Conservation (phyloP, 495 filamentous ascomycete genomes). For the Penicillium roqueforti region DNA sequence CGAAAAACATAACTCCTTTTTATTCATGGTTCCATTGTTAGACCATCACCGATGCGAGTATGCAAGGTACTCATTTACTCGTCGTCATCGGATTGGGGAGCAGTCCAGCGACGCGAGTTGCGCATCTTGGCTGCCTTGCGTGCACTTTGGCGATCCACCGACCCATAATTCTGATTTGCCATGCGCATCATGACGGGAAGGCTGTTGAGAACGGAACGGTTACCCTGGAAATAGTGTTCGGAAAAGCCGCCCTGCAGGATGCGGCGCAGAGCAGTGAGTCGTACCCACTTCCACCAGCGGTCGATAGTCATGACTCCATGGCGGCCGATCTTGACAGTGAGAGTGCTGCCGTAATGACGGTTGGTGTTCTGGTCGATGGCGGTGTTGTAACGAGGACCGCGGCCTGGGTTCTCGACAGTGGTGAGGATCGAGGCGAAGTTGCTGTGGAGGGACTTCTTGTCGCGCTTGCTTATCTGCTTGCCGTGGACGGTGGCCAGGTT, state of each 20-base stretch:
- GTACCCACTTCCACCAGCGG: constrained; percentile 83
- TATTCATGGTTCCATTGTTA: background rate
- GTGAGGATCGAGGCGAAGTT: constrained; percentile 81
- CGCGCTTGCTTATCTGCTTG: constrained; percentile 71
- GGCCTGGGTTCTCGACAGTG: constrained; percentile 72
- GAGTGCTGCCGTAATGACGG: constrained; percentile 68
- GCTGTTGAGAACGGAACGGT: constrained; percentile 72
- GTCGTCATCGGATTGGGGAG: constrained; percentile 25
- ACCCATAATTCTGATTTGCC: constrained; percentile 6
- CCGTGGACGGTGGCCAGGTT: constrained; percentile 56
- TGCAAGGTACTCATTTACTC: background rate
- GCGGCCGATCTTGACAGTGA: constrained; percentile 70
- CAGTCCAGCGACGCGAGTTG: constrained; percentile 37
- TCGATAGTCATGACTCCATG: constrained; percentile 75
- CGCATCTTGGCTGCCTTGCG: constrained; percentile 35
- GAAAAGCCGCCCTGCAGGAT: constrained; percentile 76
- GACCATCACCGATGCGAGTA: background rate
- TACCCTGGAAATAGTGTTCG: constrained; percentile 78
- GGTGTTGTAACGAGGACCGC: constrained; percentile 66
- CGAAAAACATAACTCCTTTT: background rate
- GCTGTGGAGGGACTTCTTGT: constrained; percentile 70
- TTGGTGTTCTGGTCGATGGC: constrained; percentile 71
- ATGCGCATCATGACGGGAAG: constrained; percentile 54
- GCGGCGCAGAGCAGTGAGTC: constrained; percentile 70
- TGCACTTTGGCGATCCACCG: constrained; percentile 27